These are phyloP conservation scores for Kandelia obovata DNA, from an alignment of 345 rosid genomes.

Conservation along the genomic window DNA sequence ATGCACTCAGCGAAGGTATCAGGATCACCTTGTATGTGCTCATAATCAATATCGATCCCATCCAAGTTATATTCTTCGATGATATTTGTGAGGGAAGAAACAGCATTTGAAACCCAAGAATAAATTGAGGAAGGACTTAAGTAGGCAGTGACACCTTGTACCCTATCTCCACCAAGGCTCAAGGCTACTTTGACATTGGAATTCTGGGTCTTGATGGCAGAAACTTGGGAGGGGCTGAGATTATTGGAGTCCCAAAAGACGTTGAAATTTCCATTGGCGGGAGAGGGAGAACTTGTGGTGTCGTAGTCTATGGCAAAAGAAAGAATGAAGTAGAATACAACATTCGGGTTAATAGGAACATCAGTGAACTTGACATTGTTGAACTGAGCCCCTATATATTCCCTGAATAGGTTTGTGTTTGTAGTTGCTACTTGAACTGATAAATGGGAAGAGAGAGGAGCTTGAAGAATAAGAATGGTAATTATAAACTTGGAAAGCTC, in stretches of 20 bases:
- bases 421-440: constrained; percentile 14
- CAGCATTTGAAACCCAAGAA: neutral
- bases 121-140: neutral
- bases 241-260: neutral
- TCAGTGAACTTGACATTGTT: constrained; percentile 31
- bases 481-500: constrained; percentile 12
- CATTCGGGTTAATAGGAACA: constrained; percentile 24
- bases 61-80: neutral
- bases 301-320: neutral
- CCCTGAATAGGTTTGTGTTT: constrained; percentile 37
- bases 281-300: neutral
- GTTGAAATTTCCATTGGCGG: neutral
- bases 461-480: constrained; percentile 20
- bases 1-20: constrained; percentile 33
- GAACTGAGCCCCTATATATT: constrained; percentile 38
- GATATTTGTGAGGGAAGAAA: neutral
- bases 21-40: constrained; percentile 18
- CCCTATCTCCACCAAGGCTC: neutral
- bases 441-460: constrained; percentile 1
- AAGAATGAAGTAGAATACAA: neutral
- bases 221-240: neutral
- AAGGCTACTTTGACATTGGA: neutral
- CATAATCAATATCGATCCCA: neutral
- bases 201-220: neutral
- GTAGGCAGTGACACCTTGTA: neutral